Percentiles rank a stretch among this genome's conserved stretches.
Evolutionary conservation across 2,329 filamentous ascomycete species (phyloP).

Genomic region (Sclerotinia glacialis): DNA sequence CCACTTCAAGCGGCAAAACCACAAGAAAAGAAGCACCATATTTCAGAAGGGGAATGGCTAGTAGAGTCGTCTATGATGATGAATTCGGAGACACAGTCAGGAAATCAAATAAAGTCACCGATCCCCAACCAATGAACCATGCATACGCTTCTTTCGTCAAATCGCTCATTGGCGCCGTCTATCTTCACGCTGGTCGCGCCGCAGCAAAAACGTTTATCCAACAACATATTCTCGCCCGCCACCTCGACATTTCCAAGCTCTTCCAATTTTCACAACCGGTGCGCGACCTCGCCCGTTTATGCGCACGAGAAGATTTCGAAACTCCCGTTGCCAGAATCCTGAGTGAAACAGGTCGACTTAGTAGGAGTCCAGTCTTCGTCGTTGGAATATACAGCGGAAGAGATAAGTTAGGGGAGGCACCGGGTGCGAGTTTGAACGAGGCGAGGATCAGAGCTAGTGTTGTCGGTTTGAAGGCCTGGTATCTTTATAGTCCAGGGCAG

Average conservation of each 20-base stretch:
- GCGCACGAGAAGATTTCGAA: constrained; percentile 86
- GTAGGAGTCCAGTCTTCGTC: constrained; percentile 83
- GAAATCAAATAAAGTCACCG: constrained; percentile 32
- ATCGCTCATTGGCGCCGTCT: constrained; percentile 79
- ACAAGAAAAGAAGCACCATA: constrained; percentile 51
- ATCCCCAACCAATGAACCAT: constrained; percentile 36
- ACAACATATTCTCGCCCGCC: constrained; percentile 77
- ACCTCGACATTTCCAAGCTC: constrained; percentile 70
- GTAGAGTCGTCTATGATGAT: constrained; percentile 77
- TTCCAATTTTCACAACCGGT: constrained; percentile 85
- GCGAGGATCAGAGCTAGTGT: constrained; percentile 79
- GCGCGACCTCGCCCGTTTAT: constrained; percentile 78
- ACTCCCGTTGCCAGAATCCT: constrained; percentile 81
- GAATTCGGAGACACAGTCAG: constrained; percentile 70
- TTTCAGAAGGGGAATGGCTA: constrained; percentile 69
- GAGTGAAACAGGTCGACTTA: constrained; percentile 83
- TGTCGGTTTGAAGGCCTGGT: constrained; percentile 88
- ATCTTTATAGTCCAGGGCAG: constrained; percentile 75
- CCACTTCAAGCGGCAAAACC: constrained; percentile 48
- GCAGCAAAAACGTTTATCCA: constrained; percentile 80
- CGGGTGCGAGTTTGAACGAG: constrained; percentile 72
- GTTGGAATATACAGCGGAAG: constrained; percentile 90
- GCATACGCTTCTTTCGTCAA: constrained; percentile 77
- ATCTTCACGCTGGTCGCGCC: constrained; percentile 76
- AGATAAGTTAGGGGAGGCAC: constrained; percentile 91